Percentiles rank a stretch among this genome's conserved stretches.
Evolutionary conservation across 371 early-diverging fungal genomes (phyloP).

Genomic region (Mortierella sp.): DNA sequence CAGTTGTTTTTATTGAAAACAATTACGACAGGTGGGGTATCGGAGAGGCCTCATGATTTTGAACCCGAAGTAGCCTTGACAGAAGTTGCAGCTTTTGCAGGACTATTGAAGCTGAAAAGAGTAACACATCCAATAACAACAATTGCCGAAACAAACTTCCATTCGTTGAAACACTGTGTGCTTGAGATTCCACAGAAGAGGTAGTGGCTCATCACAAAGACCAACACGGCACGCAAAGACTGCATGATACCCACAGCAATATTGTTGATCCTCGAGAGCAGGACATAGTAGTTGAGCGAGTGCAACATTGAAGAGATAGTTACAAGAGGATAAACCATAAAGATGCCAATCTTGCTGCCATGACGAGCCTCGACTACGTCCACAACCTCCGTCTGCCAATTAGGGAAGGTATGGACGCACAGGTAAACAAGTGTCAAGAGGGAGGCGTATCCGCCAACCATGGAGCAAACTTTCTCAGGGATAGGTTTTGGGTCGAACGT

Average conservation of each 20-base stretch:
- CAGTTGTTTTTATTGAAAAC: not conserved
- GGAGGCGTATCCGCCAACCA: constrained; percentile 54
- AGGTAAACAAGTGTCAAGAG: constrained; percentile 50
- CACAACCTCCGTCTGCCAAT: constrained; percentile 56
- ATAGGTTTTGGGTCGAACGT: constrained; percentile 38
- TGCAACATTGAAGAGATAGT: constrained; percentile 62
- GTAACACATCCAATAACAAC: constrained; percentile 66
- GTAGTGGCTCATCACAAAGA: constrained; percentile 74
- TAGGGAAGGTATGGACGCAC: constrained; percentile 63
- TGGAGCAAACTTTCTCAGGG: constrained; percentile 56
- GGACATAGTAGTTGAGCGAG: constrained; percentile 64
- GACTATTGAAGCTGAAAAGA: constrained; percentile 55
- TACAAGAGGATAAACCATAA: constrained; percentile 56
- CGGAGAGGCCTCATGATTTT: constrained; percentile 9
- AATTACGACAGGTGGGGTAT: constrained; percentile 28
- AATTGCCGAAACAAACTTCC: constrained; percentile 62
- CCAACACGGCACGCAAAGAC: constrained; percentile 75
- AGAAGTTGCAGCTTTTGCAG: not conserved
- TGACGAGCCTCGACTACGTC: constrained; percentile 17
- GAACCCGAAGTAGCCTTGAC: not conserved
- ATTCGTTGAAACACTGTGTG: constrained; percentile 75
- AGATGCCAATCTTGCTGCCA: constrained; percentile 25
- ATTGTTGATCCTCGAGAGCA: constrained; percentile 66
- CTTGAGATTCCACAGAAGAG: constrained; percentile 72
- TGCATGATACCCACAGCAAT: constrained; percentile 76